Percentiles rank a stretch among this genome's conserved stretches.
phyloP scores from a whole-genome alignment of 768 basidiomycete species.

The Imleria badia region DNA sequence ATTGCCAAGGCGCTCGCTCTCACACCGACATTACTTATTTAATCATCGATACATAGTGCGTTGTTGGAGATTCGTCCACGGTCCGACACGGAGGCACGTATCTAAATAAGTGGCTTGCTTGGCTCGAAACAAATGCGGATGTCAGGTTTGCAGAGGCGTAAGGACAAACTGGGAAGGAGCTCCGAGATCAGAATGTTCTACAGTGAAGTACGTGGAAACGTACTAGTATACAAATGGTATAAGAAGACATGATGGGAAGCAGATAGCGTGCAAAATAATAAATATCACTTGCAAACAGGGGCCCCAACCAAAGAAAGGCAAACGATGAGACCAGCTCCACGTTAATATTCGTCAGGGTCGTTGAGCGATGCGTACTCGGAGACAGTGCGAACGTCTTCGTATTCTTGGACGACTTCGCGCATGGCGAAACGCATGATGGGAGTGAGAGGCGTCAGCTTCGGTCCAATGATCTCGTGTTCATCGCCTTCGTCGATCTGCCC shows the following conservation, averaged over 20 bases:
- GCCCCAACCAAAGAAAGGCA: neutral
- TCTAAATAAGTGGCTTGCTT: constrained; percentile 86
- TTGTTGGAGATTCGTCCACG: constrained; percentile 93
- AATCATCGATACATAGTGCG: constrained; percentile 57
- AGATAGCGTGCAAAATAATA: constrained; percentile 9
- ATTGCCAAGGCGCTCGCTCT: neutral
- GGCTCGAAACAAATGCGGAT: constrained; percentile 89
- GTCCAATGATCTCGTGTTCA: constrained; percentile 61
- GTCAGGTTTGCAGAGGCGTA: constrained; percentile 75
- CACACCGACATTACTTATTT: neutral
- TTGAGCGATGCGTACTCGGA: constrained; percentile 77
- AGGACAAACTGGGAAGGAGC: neutral
- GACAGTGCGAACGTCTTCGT: constrained; percentile 70
- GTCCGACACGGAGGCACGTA: constrained; percentile 81
- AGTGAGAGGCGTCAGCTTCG: constrained; percentile 72
- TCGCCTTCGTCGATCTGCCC: constrained; percentile 50
- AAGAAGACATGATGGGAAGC: neutral
- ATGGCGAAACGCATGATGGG: constrained; percentile 85
- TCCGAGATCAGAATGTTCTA: neutral
- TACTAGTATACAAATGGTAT: constrained; percentile 11
- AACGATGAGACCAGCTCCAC: constrained; percentile 4
- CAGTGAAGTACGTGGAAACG: neutral
- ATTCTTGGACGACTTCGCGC: constrained; percentile 81
- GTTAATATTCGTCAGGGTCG: constrained; percentile 69
- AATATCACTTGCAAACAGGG: neutral